phyloP scores from a whole-genome alignment of 441 rosid species.

The Macaranga tanarius region DNA sequence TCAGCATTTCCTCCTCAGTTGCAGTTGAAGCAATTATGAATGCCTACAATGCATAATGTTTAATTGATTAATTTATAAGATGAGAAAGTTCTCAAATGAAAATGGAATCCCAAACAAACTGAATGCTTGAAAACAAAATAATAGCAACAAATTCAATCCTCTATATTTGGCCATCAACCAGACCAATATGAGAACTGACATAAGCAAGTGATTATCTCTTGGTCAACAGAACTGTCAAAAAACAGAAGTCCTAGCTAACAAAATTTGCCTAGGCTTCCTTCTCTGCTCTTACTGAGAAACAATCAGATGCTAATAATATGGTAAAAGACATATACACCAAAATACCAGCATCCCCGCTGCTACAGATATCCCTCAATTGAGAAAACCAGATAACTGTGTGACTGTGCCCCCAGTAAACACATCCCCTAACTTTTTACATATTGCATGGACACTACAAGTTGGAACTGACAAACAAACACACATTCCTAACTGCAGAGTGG shows the following conservation, averaged over 20 bases:
- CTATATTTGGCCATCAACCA: background rate
- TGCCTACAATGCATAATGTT: slow-evolving; percentile 46
- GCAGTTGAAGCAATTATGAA: slow-evolving; percentile 94
- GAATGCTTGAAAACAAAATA: background rate
- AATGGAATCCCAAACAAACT: slow-evolving; percentile 5
- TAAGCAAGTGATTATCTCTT: background rate
- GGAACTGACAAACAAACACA: background rate
- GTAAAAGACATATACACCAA: background rate
- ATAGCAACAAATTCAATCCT: background rate
- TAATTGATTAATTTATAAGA: slow-evolving; percentile 11
- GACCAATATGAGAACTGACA: background rate
- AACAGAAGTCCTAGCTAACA: background rate
- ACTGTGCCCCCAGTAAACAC: background rate
- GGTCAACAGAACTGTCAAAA: background rate
- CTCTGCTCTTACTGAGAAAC: background rate
- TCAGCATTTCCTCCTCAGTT: slow-evolving; percentile 84
- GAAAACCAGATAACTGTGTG: too few species aligned
- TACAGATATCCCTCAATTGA: background rate
- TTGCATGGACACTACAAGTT: background rate
- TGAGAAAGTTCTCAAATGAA: slow-evolving; percentile 7
- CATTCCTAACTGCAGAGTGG: background rate
- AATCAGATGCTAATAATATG: background rate
- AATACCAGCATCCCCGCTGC: background rate
- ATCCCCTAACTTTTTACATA: background rate
- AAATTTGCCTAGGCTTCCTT: slow-evolving; percentile 1